Evolutionary conservation across 768 basidiomycete species (phyloP), one percentile per base, ranked within the genome.

Genomic region (Tylopilus felleus): DNA sequence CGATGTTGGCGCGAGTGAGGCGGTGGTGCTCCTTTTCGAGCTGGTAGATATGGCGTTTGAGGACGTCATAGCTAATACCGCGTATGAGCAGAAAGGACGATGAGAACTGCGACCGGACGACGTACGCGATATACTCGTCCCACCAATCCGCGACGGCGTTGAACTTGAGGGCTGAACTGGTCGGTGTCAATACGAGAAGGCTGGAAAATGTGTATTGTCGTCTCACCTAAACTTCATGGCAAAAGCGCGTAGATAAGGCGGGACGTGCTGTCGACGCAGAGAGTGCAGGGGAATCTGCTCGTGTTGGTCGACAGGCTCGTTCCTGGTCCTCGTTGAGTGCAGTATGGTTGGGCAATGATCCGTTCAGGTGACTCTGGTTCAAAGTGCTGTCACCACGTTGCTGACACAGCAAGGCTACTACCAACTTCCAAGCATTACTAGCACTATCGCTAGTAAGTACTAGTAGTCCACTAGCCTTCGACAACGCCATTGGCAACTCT

Each of bases 81-180:
- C 12, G 33, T 1, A 17, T 41, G 21, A 23, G 40, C 5, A 14
- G 7, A 5, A 14, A 23, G n/a, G 46, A 16, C 23, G 8, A 16
- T 2, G 12, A 44, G 36, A 19, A 33, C 28, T 7, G n/a, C 13
- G 16, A 9, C 3, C n/a, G 10, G 35, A 42, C 35, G 16, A 80
- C 88, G 57, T 62, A 93, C 85, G 87, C 82, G 42, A 95, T 90
- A 67, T 95, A 95, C 47, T 93, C 86, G 57, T 92, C 89, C 86
- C 88, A 90, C 92, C 92, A 94, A 47, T 95, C 92, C 0, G 91
- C 77, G 23, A 93, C 88, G 3, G 91, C 89, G 61, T 95, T 95
- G 73, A 94, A 94, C 69, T 92, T 90, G 64, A 94, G 80, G 9
- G 90, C 88, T 29, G 88, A 89, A 63, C 88, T 90, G 27, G 14